Conservation (phyloP, 192 early-diverging fungal genomes). For the Coemansia sp. region DNA sequence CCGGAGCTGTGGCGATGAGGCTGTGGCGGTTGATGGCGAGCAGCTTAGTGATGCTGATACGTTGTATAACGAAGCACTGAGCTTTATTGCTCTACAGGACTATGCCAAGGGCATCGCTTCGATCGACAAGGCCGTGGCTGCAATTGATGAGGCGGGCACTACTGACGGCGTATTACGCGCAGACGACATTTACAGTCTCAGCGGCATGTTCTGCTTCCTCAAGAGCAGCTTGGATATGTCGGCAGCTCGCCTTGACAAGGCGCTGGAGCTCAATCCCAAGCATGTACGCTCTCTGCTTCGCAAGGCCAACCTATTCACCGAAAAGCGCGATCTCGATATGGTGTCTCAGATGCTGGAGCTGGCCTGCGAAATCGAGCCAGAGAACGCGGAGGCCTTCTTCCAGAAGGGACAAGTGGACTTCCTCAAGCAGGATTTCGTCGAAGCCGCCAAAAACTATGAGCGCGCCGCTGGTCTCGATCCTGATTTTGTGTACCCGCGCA, state of each 20-base stretch:
- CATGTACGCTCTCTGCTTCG: slow-evolving; percentile 88
- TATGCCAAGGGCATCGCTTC: slow-evolving; percentile 65
- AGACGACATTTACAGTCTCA: slow-evolving; percentile 79
- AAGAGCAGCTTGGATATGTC: slow-evolving; percentile 78
- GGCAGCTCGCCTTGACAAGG: slow-evolving; percentile 73
- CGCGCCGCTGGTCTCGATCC: slow-evolving; percentile 77
- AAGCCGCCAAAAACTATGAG: slow-evolving; percentile 83
- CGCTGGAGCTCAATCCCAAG: slow-evolving; percentile 74
- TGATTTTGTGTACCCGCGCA: slow-evolving; percentile 85
- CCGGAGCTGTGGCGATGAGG: slow-evolving; percentile 51
- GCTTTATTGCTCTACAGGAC: slow-evolving; percentile 53
- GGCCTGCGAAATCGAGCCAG: slow-evolving; percentile 62
- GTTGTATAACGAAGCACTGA: slow-evolving; percentile 60
- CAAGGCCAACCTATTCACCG: slow-evolving; percentile 89
- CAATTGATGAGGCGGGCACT: slow-evolving; percentile 54
- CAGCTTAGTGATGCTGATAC: slow-evolving; percentile 41
- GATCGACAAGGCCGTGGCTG: slow-evolving; percentile 67
- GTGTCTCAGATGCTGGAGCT: slow-evolving; percentile 37
- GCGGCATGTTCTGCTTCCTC: slow-evolving; percentile 89
- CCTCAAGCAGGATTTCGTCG: slow-evolving; percentile 77
- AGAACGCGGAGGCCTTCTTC: slow-evolving; percentile 90
- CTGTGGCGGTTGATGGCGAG: slow-evolving; percentile 24
- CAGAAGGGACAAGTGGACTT: slow-evolving; percentile 70
- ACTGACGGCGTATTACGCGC: slow-evolving; percentile 39
- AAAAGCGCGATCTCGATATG: slow-evolving; percentile 62